Evolutionary conservation across 345 rosid species (phyloP), one percentile per base, ranked within the genome.

Genomic region (Acer negundo): DNA sequence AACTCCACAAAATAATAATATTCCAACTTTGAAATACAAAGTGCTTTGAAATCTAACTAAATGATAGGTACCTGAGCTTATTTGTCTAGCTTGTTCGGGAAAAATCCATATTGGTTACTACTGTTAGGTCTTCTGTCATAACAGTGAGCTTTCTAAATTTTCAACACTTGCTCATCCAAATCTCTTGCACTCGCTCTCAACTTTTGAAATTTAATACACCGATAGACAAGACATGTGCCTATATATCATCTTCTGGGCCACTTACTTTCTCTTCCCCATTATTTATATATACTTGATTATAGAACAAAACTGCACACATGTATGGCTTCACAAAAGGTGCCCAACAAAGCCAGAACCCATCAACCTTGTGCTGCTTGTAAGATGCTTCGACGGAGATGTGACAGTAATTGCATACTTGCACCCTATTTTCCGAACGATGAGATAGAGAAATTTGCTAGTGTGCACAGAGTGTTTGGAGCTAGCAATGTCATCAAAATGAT

Each of bases 401-500:
- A 75, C 70, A 47, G 53, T 2, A 69, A 73, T 16, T 81, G 84
- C 70, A 6, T 73, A 26, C 82, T 81, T 47, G 82, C 82, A 7
- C 85, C 82, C 4, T 85, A 83, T 64, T 85, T 85, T 53, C 84
- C 86, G 1, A 16, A 55, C 0, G 64, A 80, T 16, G 83, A 85
- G 44, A 67, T 75, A 0, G 80, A 78, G 56, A 81, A 77, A 44
- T 83, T 83, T 38, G 78, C 80, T 35, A 31, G 65, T 8, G 88
- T 80, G 24, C 88, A 85, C n/a, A 78, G 51, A 79, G 83, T 85
- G 26, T 85, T 81, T 47, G 86, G 88, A 6, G 88, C 86, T 19
- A 85, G 86, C 80, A 85, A 85, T 55, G 82, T 79, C 17, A 79
- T 80, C 77, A 85, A 79, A 78, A 78, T 85, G 82, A 69, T 83